Evolutionary conservation across 139 green algal genomes (phyloP).

Genomic region (Picochlorum costavermella): DNA sequence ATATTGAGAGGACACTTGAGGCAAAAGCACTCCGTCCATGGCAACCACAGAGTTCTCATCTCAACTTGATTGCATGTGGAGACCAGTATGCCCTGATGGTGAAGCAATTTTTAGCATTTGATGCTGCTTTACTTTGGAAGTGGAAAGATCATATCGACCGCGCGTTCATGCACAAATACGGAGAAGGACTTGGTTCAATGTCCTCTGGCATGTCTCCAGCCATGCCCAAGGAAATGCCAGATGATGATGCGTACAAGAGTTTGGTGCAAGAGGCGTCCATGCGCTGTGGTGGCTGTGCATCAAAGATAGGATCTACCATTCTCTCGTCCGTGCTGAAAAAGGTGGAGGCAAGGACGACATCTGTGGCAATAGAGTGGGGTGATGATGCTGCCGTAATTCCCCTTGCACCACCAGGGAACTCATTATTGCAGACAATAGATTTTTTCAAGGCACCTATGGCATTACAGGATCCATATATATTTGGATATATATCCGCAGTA

Average conservation of each 20-base stretch:
- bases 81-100: constrained; percentile 36
- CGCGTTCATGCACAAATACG: constrained; percentile 77
- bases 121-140: constrained; percentile 71
- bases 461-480: constrained; percentile 67
- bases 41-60: constrained; percentile 63
- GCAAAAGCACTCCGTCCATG: constrained; percentile 60
- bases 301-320: constrained; percentile 67
- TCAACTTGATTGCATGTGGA: constrained; percentile 76
- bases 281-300: constrained; percentile 84
- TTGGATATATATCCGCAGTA: constrained; percentile 70
- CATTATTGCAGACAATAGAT: constrained; percentile 78
- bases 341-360: not conserved
- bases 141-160: constrained; percentile 89
- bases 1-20: constrained; percentile 62
- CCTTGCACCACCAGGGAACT: constrained; percentile 41
- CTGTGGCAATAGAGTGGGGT: not conserved
- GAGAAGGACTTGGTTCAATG: constrained; percentile 33
- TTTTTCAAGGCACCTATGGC: constrained; percentile 63
- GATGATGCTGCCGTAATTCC: constrained; percentile 68
- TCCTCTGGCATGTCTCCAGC: constrained; percentile 8
- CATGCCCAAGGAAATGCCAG: not conserved
- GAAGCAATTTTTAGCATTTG: constrained; percentile 33
- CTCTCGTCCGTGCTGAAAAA: constrained; percentile 45
- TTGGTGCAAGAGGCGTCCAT: constrained; percentile 52
- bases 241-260: constrained; percentile 15